Conservation (phyloP, 306 rosid genomes). For the Sophora flavescens region DNA sequence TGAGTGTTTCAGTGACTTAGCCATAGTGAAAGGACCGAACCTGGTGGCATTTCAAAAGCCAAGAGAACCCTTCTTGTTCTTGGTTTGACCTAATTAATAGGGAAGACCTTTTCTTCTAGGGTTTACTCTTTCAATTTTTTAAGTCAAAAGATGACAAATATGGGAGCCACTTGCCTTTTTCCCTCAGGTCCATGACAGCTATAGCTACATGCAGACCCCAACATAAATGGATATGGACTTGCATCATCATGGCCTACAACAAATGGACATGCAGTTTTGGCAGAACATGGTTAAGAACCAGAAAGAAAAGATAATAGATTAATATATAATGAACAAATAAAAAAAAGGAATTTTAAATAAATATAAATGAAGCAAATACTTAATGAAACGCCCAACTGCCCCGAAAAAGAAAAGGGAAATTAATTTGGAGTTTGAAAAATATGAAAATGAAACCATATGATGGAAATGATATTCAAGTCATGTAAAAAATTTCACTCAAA, state of each 20-base stretch:
- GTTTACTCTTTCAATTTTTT: conserved; percentile 31
- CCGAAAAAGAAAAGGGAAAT: conserved; percentile 22
- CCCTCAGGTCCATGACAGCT: conserved; percentile 60
- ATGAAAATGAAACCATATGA: conserved; percentile 42
- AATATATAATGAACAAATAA: neutral
- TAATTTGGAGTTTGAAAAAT: conserved; percentile 43
- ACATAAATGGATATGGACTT: conserved; percentile 39
- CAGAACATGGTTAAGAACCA: neutral
- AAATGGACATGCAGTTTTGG: conserved; percentile 48
- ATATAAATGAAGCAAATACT: conserved; percentile 15
- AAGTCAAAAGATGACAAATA: conserved; percentile 52
- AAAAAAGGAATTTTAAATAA: neutral
- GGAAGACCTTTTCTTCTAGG: conserved; percentile 26
- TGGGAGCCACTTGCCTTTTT: conserved; percentile 56
- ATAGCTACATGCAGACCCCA: conserved; percentile 48
- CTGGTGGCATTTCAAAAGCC: conserved; percentile 24
- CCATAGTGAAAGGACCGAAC: neutral
- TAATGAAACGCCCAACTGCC: conserved; percentile 51
- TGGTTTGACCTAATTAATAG: conserved; percentile 52
- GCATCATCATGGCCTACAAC: conserved; percentile 52
- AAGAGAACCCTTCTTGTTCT: conserved; percentile 12
- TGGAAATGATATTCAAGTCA: conserved; percentile 38
- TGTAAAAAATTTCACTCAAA: conserved; percentile 7
- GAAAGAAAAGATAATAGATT: conserved; percentile 14
- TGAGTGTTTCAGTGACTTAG: conserved; percentile 12